A percentile compares a stretch with the other conserved stretches of the same genome.
Conservation (phyloP, 1,284 basidiomycete species). For the Trichosporon sp. region DNA sequence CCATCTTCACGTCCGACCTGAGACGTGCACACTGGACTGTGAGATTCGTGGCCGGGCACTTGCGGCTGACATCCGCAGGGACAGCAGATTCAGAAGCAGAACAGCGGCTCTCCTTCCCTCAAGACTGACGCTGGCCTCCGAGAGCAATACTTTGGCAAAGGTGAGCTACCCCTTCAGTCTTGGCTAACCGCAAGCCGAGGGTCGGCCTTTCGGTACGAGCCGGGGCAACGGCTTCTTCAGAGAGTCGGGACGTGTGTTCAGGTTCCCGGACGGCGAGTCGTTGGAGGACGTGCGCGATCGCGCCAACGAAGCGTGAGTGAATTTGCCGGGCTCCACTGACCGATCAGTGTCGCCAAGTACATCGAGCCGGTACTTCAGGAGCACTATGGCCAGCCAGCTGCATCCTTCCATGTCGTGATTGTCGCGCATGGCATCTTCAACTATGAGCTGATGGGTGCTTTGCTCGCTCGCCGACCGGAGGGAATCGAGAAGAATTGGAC, state of each 20-base stretch:
- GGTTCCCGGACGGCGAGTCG: conserved; percentile 52
- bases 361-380: conserved; percentile 50
- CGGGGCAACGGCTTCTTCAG: conserved; percentile 43
- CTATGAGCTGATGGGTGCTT: conserved; percentile 50
- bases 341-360: conserved; percentile 44
- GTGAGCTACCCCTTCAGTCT: conserved; percentile 30
- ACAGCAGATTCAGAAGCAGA: conserved; percentile 52
- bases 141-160: conserved; percentile 56
- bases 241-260: conserved; percentile 46
- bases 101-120: conserved; percentile 45
- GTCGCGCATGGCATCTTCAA: conserved; percentile 59
- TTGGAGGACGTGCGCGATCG: conserved; percentile 53
- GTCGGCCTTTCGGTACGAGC: conserved; percentile 46
- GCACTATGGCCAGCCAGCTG: conserved; percentile 36
- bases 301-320: conserved; percentile 53
- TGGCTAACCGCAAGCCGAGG: conserved; percentile 37
- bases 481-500: conserved; percentile 51
- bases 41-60: conserved; percentile 9
- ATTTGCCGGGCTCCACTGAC: background rate
- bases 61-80: conserved; percentile 35
- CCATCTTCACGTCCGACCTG: conserved; percentile 78
- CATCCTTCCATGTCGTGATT: conserved; percentile 46
- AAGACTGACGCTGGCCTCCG: conserved; percentile 46
- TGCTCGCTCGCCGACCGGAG: conserved; percentile 50
- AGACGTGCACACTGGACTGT: conserved; percentile 66